Evolutionary conservation across 345 rosid genomes (phyloP), one percentile per base, ranked within the genome.

Genomic region (Rhodamnia rubescens): DNA sequence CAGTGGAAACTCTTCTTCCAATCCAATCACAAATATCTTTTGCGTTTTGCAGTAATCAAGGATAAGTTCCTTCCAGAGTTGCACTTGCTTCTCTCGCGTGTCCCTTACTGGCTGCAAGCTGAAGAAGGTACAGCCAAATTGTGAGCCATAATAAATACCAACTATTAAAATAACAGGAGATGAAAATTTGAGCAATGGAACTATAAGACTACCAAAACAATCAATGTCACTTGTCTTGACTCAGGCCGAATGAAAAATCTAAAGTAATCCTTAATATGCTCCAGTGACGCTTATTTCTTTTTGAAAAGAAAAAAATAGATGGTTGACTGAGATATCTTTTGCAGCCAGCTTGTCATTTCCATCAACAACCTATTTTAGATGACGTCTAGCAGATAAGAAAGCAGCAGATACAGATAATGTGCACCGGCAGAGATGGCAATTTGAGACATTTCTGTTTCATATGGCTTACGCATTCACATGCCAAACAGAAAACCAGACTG

Each of bases 31-130:
- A 89, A 93, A 97, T 64, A 91, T 84, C 85, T 93, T 92, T 50
- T 96, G 98, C 20, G 92, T 87, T 90, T 90, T 92, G 83, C 98
- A 95, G 88, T 92, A 97, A 86, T 97, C 99, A 88, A 96, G 89
- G 82, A 97, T 92, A 82, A 97, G 92, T 78, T 96, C 98, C 92
- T 95, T 97, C 99, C 99, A 95, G 2, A 97, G 94, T 86, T 94
- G 96, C 84, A 93, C 87, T 86, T 97, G 99, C 90, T 97, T 97
- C 91, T 97, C 99, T 78, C 99, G 93, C 16, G 99, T 96, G 85
- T 97, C 99, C 87, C 95, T 95, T 82, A 97, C 98, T 15, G 98
- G 96, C 92, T 97, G 99, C 94, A 97, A 91, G 85, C 99, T 97
- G 87, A 74, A 84, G 20, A 82, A 27, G 10, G 5, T 61, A 59